A percentile compares a stretch with the other conserved stretches of the same genome.
Evolutionary conservation across 768 basidiomycete genomes (phyloP).

Genomic region (Punctularia strigosozonata): DNA sequence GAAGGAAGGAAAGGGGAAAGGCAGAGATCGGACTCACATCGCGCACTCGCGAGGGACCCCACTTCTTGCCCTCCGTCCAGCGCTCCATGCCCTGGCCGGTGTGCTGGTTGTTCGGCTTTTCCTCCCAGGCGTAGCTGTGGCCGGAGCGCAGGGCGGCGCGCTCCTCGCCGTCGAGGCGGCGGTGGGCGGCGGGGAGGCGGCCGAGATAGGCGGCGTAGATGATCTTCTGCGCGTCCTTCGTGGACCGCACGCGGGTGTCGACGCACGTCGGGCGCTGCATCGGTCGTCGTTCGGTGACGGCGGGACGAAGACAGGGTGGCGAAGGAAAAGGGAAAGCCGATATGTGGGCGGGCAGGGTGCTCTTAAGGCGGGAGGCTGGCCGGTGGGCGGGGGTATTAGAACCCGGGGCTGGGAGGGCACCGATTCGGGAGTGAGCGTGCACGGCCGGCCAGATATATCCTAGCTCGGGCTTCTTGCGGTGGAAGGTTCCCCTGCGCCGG

Average conservation of each 20-base stretch:
- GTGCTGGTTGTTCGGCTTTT: too few relatives aligned
- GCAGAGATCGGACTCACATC: conserved; percentile 36
- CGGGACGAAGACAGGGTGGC: too few relatives aligned
- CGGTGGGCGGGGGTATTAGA: too few relatives aligned
- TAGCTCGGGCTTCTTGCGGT: too few relatives aligned
- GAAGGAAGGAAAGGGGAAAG: not conserved
- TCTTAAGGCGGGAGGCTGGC: too few relatives aligned
- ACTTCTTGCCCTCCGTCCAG: conserved; percentile 74
- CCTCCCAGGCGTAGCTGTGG: conserved; percentile 12
- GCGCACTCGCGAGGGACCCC: conserved; percentile 76
- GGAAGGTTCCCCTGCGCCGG: too few relatives aligned
- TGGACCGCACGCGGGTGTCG: not conserved
- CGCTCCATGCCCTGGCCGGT: conserved; percentile 77
- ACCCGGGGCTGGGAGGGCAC: too few relatives aligned
- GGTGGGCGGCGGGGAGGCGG: conserved; percentile 7
- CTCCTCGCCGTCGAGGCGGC: conserved; percentile 12
- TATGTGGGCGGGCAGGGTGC: too few relatives aligned
- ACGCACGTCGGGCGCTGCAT: not conserved
- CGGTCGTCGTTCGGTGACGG: too few relatives aligned
- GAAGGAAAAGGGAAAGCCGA: too few relatives aligned
- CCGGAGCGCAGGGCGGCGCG: conserved; percentile 10
- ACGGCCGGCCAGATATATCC: too few relatives aligned
- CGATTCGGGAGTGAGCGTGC: too few relatives aligned
- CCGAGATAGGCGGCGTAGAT: not conserved
- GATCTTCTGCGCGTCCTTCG: not conserved